Conservation (phyloP, 2,329 filamentous ascomycete genomes). For the Sordariomycetes sp. region DNA sequence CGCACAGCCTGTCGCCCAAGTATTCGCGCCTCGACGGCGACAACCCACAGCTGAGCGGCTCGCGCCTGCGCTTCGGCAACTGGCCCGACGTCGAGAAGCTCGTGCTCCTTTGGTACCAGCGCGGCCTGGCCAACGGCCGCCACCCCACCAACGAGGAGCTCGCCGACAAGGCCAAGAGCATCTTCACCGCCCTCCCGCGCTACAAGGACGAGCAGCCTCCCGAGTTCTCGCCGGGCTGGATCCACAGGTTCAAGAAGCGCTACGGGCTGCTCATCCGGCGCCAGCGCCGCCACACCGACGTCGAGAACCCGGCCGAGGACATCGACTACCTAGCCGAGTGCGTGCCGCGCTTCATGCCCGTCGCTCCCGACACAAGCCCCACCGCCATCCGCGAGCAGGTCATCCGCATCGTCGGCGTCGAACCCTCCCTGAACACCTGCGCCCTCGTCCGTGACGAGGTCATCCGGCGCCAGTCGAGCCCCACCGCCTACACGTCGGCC, state of each 20-base stretch:
- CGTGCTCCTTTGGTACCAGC: constrained; percentile 43
- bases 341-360: constrained; percentile 47
- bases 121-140: constrained; percentile 38
- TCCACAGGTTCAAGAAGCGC: constrained; percentile 54
- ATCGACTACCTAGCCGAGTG: constrained; percentile 50
- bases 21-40: constrained; percentile 52
- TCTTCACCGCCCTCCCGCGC: constrained; percentile 46
- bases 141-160: constrained; percentile 53
- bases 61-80: constrained; percentile 50
- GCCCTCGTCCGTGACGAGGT: constrained; percentile 49
- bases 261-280: constrained; percentile 48
- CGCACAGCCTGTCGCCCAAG: constrained; percentile 50
- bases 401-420: constrained; percentile 42
- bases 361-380: constrained; percentile 47
- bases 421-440: constrained; percentile 40
- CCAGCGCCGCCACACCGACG: constrained; percentile 40
- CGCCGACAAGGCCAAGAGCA: constrained; percentile 49
- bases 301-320: constrained; percentile 40
- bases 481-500: constrained; percentile 7
- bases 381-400: constrained; percentile 48
- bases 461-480: constrained; percentile 22
- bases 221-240: constrained; percentile 54
- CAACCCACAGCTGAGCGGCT: constrained; percentile 48
- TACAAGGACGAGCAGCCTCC: constrained; percentile 50
- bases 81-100: constrained; percentile 54